These are phyloP conservation scores for Aspergillus neotritici DNA, from an alignment of 2,329 filamentous ascomycete genomes.

Conservation along the genomic window DNA sequence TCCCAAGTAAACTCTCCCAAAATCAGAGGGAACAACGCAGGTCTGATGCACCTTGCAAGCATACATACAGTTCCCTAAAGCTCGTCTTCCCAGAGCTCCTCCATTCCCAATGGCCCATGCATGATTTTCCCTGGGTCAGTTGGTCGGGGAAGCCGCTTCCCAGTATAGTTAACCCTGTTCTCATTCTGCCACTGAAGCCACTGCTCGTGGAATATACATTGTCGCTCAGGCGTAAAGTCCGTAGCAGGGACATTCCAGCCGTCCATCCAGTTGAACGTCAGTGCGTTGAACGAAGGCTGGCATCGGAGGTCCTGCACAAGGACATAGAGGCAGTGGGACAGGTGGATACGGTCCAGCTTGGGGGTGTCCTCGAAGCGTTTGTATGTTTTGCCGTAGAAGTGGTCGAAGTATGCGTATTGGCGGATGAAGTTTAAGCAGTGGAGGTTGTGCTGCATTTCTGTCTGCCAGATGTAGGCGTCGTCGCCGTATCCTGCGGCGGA, in stretches of 20 bases:
- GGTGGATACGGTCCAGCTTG: background rate
- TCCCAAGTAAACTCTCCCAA: too few relatives aligned
- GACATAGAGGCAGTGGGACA: background rate
- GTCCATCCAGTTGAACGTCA: slow-evolving; percentile 1
- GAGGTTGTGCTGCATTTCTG: background rate
- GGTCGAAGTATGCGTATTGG: background rate
- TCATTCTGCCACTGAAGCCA: background rate
- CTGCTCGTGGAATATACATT: background rate
- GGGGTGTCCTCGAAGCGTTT: background rate
- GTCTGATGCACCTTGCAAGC: too few relatives aligned
- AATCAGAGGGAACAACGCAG: too few relatives aligned
- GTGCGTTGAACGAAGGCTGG: background rate
- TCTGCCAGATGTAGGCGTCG: background rate
- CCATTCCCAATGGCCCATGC: background rate
- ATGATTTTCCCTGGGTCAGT: background rate
- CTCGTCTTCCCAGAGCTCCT: background rate
- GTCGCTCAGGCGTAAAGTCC: background rate
- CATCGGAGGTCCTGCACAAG: background rate
- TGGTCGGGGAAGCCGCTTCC: background rate
- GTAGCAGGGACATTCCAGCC: background rate
- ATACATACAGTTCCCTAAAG: too few relatives aligned
- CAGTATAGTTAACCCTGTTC: background rate
- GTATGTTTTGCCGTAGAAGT: background rate
- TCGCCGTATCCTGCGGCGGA: background rate
- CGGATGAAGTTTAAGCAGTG: background rate